A percentile compares a stretch with the other conserved stretches of the same genome.
phyloP scores from a whole-genome alignment of 805 yeast genomes.

The Nakazawaea populi region DNA sequence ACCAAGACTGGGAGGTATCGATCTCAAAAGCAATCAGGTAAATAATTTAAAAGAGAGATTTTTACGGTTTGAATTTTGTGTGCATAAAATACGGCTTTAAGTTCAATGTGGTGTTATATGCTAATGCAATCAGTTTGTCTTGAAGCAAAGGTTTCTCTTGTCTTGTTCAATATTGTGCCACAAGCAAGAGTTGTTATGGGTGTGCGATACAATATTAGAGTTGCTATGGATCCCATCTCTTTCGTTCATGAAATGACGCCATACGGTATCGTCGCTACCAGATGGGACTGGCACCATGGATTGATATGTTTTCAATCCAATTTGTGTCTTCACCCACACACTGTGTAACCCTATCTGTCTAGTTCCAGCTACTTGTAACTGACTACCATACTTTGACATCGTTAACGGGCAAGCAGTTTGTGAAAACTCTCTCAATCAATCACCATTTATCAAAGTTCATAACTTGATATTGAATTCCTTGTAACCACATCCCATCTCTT shows the following conservation, averaged over 20 bases:
- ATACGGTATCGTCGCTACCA: constrained; percentile 14
- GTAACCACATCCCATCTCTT: constrained; percentile 18
- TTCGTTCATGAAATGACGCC: constrained; percentile 21
- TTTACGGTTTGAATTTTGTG: too few relatives aligned
- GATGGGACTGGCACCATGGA: constrained; percentile 21
- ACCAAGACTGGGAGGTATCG: too few relatives aligned
- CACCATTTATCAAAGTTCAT: constrained; percentile 11
- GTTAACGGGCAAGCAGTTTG: constrained; percentile 22
- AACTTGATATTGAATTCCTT: constrained; percentile 16
- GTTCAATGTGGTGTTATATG: too few relatives aligned
- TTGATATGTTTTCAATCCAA: constrained; percentile 21
- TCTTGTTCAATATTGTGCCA: too few relatives aligned
- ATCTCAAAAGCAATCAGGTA: too few relatives aligned
- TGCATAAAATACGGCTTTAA: too few relatives aligned
- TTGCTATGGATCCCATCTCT: constrained; percentile 15
- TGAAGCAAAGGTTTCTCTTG: too few relatives aligned
- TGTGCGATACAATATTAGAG: too few relatives aligned
- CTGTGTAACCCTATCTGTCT: constrained; percentile 33
- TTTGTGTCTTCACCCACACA: constrained; percentile 22
- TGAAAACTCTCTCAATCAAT: constrained; percentile 10
- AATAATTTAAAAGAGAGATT: too few relatives aligned
- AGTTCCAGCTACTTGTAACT: not conserved
- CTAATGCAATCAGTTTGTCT: too few relatives aligned
- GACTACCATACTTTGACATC: constrained; percentile 22
- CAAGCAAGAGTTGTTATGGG: too few relatives aligned